A percentile compares a stretch with the other conserved stretches of the same genome.
These are phyloP conservation scores for Serendipita indica DNA, from an alignment of 768 basidiomycete genomes.

Conservation along the genomic window DNA sequence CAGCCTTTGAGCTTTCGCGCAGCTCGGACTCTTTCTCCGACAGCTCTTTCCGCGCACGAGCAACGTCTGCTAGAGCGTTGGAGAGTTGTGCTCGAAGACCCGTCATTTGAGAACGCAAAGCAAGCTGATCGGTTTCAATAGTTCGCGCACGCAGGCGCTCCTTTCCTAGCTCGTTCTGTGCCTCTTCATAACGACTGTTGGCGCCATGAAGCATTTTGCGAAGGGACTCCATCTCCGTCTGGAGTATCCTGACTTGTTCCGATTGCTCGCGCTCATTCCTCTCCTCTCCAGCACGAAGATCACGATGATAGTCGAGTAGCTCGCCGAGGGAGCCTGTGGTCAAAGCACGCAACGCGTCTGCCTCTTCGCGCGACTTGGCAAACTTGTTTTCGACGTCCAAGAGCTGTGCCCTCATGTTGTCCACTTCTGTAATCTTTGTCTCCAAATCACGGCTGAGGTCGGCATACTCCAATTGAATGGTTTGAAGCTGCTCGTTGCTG, in stretches of 20 bases:
- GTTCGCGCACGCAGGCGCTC: slow-evolving; percentile 53
- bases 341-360: slow-evolving; percentile 72
- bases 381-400: slow-evolving; percentile 79
- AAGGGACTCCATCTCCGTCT: slow-evolving; percentile 59
- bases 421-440: slow-evolving; percentile 54
- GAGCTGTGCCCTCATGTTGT: slow-evolving; percentile 47
- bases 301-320: slow-evolving; percentile 74
- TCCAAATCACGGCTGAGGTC: slow-evolving; percentile 76
- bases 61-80: slow-evolving; percentile 49
- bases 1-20: slow-evolving; percentile 46
- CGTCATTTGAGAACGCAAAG: slow-evolving; percentile 56
- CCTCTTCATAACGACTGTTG: slow-evolving; percentile 52
- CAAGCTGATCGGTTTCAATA: slow-evolving; percentile 46
- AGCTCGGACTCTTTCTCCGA: slow-evolving; percentile 49
- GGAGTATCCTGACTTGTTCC: slow-evolving; percentile 70
- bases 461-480: slow-evolving; percentile 61
- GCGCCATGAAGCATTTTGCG: slow-evolving; percentile 70
- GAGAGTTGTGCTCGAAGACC: slow-evolving; percentile 62
- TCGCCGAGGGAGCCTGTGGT: slow-evolving; percentile 79
- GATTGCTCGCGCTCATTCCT: slow-evolving; percentile 55
- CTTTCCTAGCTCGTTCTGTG: slow-evolving; percentile 46
- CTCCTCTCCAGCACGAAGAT: slow-evolving; percentile 73
- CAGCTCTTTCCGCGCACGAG: slow-evolving; percentile 54
- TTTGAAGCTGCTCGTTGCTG: slow-evolving; percentile 49
- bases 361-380: slow-evolving; percentile 85